Evolutionary conservation across 2,329 filamentous ascomycete species (phyloP).

Genomic region (Xylaria sp.): DNA sequence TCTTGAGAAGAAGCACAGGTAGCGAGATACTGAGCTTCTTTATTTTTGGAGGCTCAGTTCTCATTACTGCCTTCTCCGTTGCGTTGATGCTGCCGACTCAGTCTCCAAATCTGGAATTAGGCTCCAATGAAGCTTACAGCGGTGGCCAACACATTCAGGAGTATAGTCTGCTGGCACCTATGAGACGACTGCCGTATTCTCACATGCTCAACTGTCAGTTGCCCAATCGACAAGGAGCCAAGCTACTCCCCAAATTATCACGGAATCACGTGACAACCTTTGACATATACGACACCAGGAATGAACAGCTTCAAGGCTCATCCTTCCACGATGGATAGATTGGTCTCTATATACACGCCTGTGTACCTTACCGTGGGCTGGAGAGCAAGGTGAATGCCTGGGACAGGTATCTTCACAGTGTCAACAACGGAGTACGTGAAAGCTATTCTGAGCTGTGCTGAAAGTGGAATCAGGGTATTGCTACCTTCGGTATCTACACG

Average conservation of each 20-base stretch:
- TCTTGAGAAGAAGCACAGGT: slow-evolving; percentile 29
- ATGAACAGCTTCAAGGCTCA: slow-evolving; percentile 18
- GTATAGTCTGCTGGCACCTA: slow-evolving; percentile 2
- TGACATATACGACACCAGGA: slow-evolving; percentile 21
- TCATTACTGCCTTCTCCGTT: neutral
- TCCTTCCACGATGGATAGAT: slow-evolving; percentile 19
- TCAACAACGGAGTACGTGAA: slow-evolving; percentile 26
- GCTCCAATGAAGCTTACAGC: slow-evolving; percentile 2
- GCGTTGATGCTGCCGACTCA: neutral
- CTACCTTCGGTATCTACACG: slow-evolving; percentile 23
- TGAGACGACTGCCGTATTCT: neutral
- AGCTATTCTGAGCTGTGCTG: slow-evolving; percentile 20
- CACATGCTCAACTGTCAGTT: slow-evolving; percentile 11
- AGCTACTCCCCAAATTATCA: slow-evolving; percentile 20
- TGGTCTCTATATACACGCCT: slow-evolving; percentile 19
- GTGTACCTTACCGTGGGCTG: slow-evolving; percentile 4
- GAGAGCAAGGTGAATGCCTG: slow-evolving; percentile 4
- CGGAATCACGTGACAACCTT: slow-evolving; percentile 32
- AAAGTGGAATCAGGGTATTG: slow-evolving; percentile 28
- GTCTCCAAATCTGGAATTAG: slow-evolving; percentile 2
- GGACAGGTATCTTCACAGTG: slow-evolving; percentile 21
- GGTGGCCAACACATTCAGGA: neutral
- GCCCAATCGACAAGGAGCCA: slow-evolving; percentile 3
- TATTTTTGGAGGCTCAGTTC: neutral
- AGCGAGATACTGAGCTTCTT: slow-evolving; percentile 8